Evolutionary conservation across 768 basidiomycete genomes (phyloP).

Genomic region (Hericium coralloides): DNA sequence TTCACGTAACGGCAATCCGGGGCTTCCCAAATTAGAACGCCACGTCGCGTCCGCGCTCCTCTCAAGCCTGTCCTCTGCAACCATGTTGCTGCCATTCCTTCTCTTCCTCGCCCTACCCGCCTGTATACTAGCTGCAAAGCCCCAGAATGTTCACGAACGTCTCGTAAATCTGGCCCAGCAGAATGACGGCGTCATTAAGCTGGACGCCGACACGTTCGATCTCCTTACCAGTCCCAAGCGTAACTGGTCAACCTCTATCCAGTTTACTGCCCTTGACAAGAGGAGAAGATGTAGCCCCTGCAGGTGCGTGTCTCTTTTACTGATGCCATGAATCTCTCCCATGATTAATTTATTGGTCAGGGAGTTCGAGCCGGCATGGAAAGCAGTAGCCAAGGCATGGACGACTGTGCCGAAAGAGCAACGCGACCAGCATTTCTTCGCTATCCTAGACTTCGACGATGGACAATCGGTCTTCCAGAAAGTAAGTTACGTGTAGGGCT

Average conservation of each 20-base stretch:
- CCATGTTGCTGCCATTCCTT: conserved; percentile 21
- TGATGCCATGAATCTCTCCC: neutral
- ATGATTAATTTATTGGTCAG: conserved; percentile 29
- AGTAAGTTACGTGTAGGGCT: conserved; percentile 30
- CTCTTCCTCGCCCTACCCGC: conserved; percentile 24
- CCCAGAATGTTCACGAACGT: conserved; percentile 34
- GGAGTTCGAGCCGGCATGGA: conserved; percentile 79
- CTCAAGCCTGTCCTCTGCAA: neutral
- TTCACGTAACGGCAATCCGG: neutral
- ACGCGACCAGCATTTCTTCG: conserved; percentile 88
- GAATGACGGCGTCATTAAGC: conserved; percentile 73
- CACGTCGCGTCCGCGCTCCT: conserved; percentile 9
- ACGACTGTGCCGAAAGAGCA: conserved; percentile 43
- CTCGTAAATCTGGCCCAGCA: conserved; percentile 61
- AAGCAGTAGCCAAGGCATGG: conserved; percentile 83
- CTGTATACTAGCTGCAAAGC: conserved; percentile 21
- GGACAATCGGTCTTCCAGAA: conserved; percentile 71
- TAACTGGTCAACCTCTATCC: conserved; percentile 80
- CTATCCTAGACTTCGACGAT: conserved; percentile 79
- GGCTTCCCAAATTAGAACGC: neutral
- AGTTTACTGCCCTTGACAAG: conserved; percentile 80
- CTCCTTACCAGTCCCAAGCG: conserved; percentile 67
- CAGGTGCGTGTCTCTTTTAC: conserved; percentile 44
- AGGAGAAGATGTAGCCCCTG: conserved; percentile 87
- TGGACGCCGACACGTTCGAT: conserved; percentile 70